A percentile compares a stretch with the other conserved stretches of the same genome.
phyloP scores from a whole-genome alignment of 116 monocot species.

The Thalassia testudinum region DNA sequence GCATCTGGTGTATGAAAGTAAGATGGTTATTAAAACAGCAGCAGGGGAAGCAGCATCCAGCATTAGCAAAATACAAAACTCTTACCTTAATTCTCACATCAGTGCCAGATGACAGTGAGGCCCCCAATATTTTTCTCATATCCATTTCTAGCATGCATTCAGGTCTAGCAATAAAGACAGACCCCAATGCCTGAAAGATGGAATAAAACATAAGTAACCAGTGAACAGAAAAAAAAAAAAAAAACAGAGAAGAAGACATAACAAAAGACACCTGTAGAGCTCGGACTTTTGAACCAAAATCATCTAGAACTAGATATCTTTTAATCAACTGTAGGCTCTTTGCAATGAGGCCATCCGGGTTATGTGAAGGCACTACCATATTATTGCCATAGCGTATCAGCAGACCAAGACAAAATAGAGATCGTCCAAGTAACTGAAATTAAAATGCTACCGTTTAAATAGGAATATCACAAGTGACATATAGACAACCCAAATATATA shows the following conservation, averaged over 20 bases:
- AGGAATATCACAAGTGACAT: too few species aligned
- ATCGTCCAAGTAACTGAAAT: conserved; percentile 72
- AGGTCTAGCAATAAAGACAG: conserved; percentile 76
- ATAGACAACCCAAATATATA: too few species aligned
- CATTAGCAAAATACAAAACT: not conserved
- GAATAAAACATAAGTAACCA: not conserved
- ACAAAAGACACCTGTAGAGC: conserved; percentile 57
- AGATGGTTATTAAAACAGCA: conserved; percentile 4
- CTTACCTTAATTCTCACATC: conserved; percentile 76
- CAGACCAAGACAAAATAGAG: conserved; percentile 85
- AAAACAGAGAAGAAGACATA: not conserved
- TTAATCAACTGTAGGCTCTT: conserved; percentile 60
- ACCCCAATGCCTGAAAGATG: conserved; percentile 66
- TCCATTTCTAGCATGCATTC: conserved; percentile 86
- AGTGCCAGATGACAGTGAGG: conserved; percentile 46
- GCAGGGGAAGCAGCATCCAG: not conserved
- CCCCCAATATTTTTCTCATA: conserved; percentile 58
- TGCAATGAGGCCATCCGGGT: conserved; percentile 23
- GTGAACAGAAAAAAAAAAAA: not conserved
- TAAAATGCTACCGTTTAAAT: not conserved
- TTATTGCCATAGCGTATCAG: conserved; percentile 67
- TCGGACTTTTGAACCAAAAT: conserved; percentile 81
- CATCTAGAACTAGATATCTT: conserved; percentile 56
- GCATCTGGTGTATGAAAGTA: conserved; percentile 34
- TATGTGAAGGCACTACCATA: conserved; percentile 22